Percentiles rank a stretch among this genome's conserved stretches.
phyloP scores from a whole-genome alignment of 2,329 filamentous ascomycete species.

The Penicillium sp. region DNA sequence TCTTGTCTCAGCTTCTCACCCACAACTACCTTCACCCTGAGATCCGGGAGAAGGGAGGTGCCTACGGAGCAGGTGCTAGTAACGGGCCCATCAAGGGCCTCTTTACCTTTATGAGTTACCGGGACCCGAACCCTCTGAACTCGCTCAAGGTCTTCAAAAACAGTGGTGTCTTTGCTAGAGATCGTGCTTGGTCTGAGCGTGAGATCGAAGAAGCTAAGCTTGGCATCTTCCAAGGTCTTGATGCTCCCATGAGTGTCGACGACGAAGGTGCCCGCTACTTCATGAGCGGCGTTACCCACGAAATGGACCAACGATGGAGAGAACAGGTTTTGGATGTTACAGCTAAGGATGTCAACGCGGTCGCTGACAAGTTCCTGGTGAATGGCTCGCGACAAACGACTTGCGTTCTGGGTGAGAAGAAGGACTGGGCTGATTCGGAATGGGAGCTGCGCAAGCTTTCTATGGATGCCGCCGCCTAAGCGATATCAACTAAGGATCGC shows the following conservation, averaged over 20 bases:
- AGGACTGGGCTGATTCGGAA: slow-evolving; percentile 67
- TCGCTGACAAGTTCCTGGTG: slow-evolving; percentile 79
- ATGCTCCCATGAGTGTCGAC: slow-evolving; percentile 84
- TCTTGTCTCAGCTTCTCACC: slow-evolving; percentile 87
- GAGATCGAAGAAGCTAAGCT: slow-evolving; percentile 97
- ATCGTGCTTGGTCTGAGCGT: slow-evolving; percentile 75
- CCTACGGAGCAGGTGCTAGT: slow-evolving; percentile 90
- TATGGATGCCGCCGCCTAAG: slow-evolving; percentile 46
- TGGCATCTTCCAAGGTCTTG: slow-evolving; percentile 85
- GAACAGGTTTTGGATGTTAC: slow-evolving; percentile 85
- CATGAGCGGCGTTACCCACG: slow-evolving; percentile 77
- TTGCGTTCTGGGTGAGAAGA: slow-evolving; percentile 78
- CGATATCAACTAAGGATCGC: background rate
- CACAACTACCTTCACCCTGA: slow-evolving; percentile 97
- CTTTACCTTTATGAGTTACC: slow-evolving; percentile 95
- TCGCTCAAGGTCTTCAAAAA: slow-evolving; percentile 80
- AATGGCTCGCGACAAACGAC: slow-evolving; percentile 63
- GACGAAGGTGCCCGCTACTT: slow-evolving; percentile 85
- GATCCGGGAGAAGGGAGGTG: slow-evolving; percentile 95
- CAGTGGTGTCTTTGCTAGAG: slow-evolving; percentile 77
- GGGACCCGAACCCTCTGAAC: slow-evolving; percentile 91
- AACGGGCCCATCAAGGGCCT: slow-evolving; percentile 75
- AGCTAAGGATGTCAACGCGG: slow-evolving; percentile 73
- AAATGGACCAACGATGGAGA: slow-evolving; percentile 83
- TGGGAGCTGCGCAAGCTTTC: slow-evolving; percentile 78